These are phyloP conservation scores for Beta macrorhiza DNA, from an alignment of 179 eudicot genomes.

Conservation along the genomic window DNA sequence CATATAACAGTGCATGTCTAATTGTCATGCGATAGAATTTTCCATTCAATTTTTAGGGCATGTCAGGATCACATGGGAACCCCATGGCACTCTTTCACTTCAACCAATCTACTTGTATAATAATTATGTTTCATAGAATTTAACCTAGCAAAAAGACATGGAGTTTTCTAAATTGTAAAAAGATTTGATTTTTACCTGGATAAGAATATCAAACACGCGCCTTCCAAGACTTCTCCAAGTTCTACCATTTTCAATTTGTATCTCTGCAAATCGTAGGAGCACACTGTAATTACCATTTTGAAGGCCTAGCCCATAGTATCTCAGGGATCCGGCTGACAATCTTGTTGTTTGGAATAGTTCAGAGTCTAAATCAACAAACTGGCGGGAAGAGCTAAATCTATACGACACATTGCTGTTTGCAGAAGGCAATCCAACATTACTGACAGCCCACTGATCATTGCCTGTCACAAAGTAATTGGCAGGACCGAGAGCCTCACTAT, in stretches of 20 bases:
- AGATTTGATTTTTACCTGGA: slow-evolving; percentile 48
- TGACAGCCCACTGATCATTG: slow-evolving; percentile 68
- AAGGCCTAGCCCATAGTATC: slow-evolving; percentile 83
- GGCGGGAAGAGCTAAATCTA: slow-evolving; percentile 30
- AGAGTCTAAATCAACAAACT: slow-evolving; percentile 51
- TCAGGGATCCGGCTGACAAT: slow-evolving; percentile 65
- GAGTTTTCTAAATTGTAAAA: too few relatives aligned
- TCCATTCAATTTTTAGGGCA: too few relatives aligned
- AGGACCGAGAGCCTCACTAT: slow-evolving; percentile 64
- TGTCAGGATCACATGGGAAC: too few relatives aligned
- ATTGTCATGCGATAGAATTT: too few relatives aligned
- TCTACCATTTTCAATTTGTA: slow-evolving; percentile 32
- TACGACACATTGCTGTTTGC: slow-evolving; percentile 38
- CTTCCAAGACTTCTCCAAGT: slow-evolving; percentile 69
- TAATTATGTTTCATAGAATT: too few relatives aligned
- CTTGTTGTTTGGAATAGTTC: slow-evolving; percentile 72
- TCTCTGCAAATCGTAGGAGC: slow-evolving; percentile 63
- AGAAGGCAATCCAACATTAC: slow-evolving; percentile 57
- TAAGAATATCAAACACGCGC: slow-evolving; percentile 66
- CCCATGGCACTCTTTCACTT: too few relatives aligned
- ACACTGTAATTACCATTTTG: slow-evolving; percentile 76
- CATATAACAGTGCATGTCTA: too few relatives aligned
- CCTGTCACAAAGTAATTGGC: slow-evolving; percentile 49
- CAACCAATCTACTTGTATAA: too few relatives aligned
- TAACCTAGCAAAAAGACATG: too few relatives aligned